A percentile compares a stretch with the other conserved stretches of the same genome.
Evolutionary conservation across 768 basidiomycete species (phyloP).

Genomic region (Sporobolomyces roseus): DNA sequence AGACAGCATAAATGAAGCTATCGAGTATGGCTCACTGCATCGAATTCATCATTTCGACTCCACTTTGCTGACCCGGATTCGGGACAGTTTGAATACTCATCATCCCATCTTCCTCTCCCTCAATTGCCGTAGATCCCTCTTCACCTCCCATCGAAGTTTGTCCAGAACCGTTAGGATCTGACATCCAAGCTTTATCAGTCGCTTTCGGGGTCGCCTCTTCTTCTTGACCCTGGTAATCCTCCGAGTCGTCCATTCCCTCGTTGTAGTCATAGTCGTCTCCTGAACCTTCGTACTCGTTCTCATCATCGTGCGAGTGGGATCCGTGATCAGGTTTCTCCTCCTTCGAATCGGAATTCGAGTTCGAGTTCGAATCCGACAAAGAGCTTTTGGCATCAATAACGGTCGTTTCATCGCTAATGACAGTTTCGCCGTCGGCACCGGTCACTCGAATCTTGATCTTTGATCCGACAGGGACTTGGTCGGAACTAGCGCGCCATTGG

Average conservation of each 20-base stretch:
- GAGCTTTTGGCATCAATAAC: not conserved
- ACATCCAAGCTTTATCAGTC: not conserved
- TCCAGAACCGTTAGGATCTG: not conserved
- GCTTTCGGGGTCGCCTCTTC: conserved; percentile 5
- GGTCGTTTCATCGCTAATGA: conserved; percentile 10
- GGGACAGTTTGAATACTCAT: conserved; percentile 10
- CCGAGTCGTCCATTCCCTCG: not conserved
- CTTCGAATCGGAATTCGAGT: not conserved
- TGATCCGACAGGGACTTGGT: not conserved
- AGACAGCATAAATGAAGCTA: too few relatives aligned
- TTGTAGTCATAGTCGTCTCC: not conserved
- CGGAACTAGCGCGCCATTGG: conserved; percentile 1
- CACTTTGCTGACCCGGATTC: not conserved
- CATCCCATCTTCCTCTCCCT: not conserved
- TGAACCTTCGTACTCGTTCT: not conserved
- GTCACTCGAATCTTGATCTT: conserved; percentile 18
- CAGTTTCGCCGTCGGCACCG: not conserved
- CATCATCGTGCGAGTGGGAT: too few relatives aligned
- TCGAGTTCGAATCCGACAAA: not conserved
- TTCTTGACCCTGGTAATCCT: not conserved
- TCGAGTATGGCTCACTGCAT: too few relatives aligned
- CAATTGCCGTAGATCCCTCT: not conserved
- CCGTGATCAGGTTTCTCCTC: too few relatives aligned
- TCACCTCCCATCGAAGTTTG: not conserved
- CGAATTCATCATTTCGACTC: too few relatives aligned